Evolutionary conservation across 495 filamentous ascomycete species (phyloP).

Genomic region (Aspergillus nanangensis): DNA sequence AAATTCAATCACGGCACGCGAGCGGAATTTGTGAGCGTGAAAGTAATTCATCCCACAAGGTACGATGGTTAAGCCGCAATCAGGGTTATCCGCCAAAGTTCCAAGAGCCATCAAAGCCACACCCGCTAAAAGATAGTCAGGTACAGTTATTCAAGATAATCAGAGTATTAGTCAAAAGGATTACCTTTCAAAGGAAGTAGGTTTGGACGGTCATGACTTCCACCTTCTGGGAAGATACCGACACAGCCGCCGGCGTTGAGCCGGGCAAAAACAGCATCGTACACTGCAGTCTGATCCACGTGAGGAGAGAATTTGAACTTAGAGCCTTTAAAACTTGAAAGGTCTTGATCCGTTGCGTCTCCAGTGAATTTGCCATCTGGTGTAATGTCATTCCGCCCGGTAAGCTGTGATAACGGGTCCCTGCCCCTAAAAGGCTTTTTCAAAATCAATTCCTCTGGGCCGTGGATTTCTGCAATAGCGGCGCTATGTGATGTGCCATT

Average conservation of each 20-base stretch:
- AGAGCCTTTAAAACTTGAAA: constrained; percentile 61
- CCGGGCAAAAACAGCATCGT: constrained; percentile 83
- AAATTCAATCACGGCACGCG: constrained; percentile 94
- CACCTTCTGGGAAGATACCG: constrained; percentile 96
- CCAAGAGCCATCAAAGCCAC: constrained; percentile 98
- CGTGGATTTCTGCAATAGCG: constrained; percentile 73
- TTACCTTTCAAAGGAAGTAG: constrained; percentile 85
- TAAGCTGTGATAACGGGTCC: constrained; percentile 70
- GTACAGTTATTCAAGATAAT: not conserved
- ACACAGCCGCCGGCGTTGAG: constrained; percentile 82
- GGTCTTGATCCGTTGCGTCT: constrained; percentile 33
- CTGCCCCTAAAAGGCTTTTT: constrained; percentile 80
- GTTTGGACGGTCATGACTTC: constrained; percentile 93
- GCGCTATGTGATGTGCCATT: constrained; percentile 73
- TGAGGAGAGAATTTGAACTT: constrained; percentile 88
- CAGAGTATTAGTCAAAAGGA: not conserved
- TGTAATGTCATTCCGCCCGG: constrained; percentile 64
- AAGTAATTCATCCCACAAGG: constrained; percentile 99
- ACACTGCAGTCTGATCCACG: constrained; percentile 90
- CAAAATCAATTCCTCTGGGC: constrained; percentile 74
- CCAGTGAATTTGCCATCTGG: constrained; percentile 52
- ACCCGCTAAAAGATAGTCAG: constrained; percentile 55
- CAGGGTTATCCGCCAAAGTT: constrained; percentile 78
- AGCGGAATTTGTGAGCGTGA: constrained; percentile 97
- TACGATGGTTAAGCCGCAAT: constrained; percentile 95